Evolutionary conservation across 306 rosid species (phyloP).

Genomic region (Trichosanthes cucumerina): DNA sequence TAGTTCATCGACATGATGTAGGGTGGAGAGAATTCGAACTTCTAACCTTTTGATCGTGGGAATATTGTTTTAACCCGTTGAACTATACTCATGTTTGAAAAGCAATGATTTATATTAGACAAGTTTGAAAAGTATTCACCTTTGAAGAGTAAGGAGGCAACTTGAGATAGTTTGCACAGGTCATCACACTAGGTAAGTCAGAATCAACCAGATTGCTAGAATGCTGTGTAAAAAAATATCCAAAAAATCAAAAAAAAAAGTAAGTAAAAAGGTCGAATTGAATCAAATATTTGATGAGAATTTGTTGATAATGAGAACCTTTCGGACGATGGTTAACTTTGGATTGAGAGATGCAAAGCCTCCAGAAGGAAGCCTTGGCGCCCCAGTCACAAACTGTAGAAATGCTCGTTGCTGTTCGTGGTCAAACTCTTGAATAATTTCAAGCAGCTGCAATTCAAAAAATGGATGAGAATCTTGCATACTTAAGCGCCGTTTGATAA

Average conservation of each 20-base stretch:
- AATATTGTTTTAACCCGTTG: not conserved
- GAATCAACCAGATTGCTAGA: conserved; percentile 53
- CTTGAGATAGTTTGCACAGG: conserved; percentile 97
- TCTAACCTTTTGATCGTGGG: not conserved
- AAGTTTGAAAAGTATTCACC: conserved; percentile 26
- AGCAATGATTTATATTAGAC: not conserved
- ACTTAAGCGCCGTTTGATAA: too few species aligned
- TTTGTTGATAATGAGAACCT: conserved; percentile 30
- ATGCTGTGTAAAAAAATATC: conserved; percentile 41
- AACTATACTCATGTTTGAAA: not conserved
- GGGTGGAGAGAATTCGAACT: not conserved
- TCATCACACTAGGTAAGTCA: conserved; percentile 98
- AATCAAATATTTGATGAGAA: not conserved
- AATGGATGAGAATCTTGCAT: conserved; percentile 1
- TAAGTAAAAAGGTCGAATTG: not conserved
- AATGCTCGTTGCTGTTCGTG: conserved; percentile 63
- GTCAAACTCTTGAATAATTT: conserved; percentile 62
- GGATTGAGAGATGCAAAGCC: conserved; percentile 97
- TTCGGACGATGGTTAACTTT: conserved; percentile 83
- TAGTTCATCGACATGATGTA: not conserved
- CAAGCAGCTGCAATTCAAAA: conserved; percentile 60
- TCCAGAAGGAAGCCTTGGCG: conserved; percentile 94
- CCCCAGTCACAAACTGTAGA: conserved; percentile 94
- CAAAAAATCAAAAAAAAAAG: too few species aligned
- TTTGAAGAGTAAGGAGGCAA: conserved; percentile 90